Conservation (phyloP, 371 early-diverging fungal genomes). For the Zychaea mexicana region DNA sequence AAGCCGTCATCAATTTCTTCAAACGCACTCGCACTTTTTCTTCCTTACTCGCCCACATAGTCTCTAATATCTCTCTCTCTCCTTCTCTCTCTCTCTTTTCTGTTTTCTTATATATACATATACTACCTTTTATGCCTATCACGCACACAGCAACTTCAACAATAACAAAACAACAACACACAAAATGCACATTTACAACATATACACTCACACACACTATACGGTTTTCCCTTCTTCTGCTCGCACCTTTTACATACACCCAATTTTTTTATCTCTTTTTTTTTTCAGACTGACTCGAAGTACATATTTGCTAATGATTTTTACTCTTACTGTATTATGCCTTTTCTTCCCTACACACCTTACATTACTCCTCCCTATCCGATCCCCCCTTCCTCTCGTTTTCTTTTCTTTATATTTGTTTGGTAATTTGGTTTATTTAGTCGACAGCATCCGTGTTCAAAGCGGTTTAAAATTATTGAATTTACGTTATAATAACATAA, state of each 20-base stretch:
- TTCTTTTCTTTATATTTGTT: background rate
- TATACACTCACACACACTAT: constrained; percentile 6
- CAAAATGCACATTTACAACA: background rate
- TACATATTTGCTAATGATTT: constrained; percentile 5
- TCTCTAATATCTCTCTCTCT: no score
- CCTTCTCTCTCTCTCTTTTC: no score
- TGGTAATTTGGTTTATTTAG: constrained; percentile 9
- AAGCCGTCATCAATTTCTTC: background rate
- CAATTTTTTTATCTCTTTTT: background rate
- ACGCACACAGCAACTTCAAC: no score
- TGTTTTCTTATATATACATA: no score
- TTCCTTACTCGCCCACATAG: background rate
- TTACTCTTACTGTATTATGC: constrained; percentile 1
- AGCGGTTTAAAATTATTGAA: background rate
- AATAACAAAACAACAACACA: no score
- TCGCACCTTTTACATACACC: background rate
- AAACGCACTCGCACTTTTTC: background rate
- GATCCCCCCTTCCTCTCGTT: background rate
- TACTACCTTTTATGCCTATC: constrained; percentile 1
- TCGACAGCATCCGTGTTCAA: constrained; percentile 2
- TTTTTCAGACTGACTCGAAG: constrained; percentile 4
- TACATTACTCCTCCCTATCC: background rate
- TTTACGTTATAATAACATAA: no score
- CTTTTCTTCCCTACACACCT: background rate
- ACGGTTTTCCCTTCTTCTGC: background rate